phyloP scores from a whole-genome alignment of 768 basidiomycete genomes.

The Amanita phalloides region DNA sequence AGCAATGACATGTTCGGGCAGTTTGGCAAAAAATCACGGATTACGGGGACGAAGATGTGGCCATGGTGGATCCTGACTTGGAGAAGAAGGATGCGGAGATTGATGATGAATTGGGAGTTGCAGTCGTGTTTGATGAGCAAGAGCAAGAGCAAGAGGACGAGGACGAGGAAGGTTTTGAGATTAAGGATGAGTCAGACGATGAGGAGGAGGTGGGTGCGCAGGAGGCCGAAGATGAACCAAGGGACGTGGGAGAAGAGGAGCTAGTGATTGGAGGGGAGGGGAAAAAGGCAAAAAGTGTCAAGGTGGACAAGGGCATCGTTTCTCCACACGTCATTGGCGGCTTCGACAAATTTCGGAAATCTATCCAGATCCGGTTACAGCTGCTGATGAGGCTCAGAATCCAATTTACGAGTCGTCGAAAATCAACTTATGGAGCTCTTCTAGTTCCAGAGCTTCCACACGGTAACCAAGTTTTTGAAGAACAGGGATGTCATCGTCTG shows the following conservation, averaged over 20 bases:
- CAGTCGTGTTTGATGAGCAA: conserved; percentile 96
- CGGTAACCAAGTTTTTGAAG: conserved; percentile 84
- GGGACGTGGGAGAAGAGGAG: conserved; percentile 47
- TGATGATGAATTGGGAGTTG: conserved; percentile 95
- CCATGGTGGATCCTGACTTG: conserved; percentile 65
- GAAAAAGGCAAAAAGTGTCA: conserved; percentile 37
- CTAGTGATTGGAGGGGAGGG: conserved; percentile 72
- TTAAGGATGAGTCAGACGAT: conserved; percentile 72
- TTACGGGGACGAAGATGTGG: conserved; percentile 82
- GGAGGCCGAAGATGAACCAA: conserved; percentile 29
- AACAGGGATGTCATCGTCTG: conserved; percentile 95
- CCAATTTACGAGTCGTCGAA: conserved; percentile 83
- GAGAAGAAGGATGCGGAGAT: conserved; percentile 82
- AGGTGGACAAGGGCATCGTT: conserved; percentile 67
- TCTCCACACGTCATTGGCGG: conserved; percentile 89
- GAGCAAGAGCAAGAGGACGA: conserved; percentile 94
- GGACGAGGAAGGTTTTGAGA: conserved; percentile 82
- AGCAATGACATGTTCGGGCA: conserved; percentile 70
- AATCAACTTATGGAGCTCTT: conserved; percentile 96
- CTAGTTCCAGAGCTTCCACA: conserved; percentile 85
- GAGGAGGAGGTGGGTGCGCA: conserved; percentile 62
- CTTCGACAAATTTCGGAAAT: conserved; percentile 86
- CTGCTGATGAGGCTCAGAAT: conserved; percentile 88
- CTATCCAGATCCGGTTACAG: conserved; percentile 90
- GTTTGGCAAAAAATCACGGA: conserved; percentile 92